Conservation (phyloP, 192 early-diverging fungal genomes). For the Coemansia sp. region DNA sequence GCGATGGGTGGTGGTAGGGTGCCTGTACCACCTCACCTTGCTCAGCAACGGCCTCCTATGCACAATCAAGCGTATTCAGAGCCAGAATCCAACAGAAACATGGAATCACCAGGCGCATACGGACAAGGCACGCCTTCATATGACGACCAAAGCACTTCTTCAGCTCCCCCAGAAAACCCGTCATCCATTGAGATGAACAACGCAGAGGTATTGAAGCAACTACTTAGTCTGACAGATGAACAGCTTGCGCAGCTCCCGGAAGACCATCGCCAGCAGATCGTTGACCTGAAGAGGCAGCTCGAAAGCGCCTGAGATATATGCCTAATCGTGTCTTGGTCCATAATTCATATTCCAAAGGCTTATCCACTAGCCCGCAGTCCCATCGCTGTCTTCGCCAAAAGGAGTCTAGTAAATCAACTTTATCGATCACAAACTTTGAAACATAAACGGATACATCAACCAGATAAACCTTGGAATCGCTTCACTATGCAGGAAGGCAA, state of each 20-base stretch:
- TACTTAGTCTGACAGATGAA: slow-evolving; percentile 77
- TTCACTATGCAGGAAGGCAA: slow-evolving; percentile 8
- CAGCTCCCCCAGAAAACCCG: slow-evolving; percentile 54
- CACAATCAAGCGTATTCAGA: not conserved
- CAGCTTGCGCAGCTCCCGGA: slow-evolving; percentile 78
- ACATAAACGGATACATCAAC: not conserved
- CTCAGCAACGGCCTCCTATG: not conserved
- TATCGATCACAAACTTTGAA: too few species aligned
- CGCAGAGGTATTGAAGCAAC: slow-evolving; percentile 73
- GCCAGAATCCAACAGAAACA: not conserved
- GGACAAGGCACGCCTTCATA: not conserved
- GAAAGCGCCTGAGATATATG: not conserved
- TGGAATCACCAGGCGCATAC: not conserved
- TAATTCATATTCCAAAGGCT: not conserved
- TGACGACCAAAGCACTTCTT: not conserved
- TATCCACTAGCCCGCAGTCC: too few species aligned
- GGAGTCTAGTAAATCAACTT: too few species aligned
- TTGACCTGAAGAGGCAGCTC: slow-evolving; percentile 57
- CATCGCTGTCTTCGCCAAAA: too few species aligned
- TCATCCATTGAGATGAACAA: slow-evolving; percentile 23
- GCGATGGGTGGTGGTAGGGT: not conserved
- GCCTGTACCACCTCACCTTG: not conserved
- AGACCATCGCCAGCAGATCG: slow-evolving; percentile 72
- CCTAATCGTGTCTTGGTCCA: not conserved
- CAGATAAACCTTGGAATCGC: too few species aligned